Evolutionary conservation across 2,329 filamentous ascomycete genomes (phyloP).

Genomic region (Annulohypoxylon truncatum): DNA sequence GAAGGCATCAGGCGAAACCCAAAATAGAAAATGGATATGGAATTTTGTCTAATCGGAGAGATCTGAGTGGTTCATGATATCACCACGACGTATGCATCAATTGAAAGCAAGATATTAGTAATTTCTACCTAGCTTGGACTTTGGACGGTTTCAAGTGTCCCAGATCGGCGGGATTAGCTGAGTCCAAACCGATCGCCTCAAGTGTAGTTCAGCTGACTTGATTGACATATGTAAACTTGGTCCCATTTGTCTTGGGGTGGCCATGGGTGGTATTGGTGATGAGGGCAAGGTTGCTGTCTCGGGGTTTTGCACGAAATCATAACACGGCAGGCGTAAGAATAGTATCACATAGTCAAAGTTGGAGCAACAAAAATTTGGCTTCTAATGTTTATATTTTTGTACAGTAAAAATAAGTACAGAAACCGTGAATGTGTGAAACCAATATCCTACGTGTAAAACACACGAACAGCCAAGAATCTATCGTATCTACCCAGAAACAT

Average conservation of each 20-base stretch:
- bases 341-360: neutral
- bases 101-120: neutral
- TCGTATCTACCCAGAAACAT: neutral
- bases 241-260: neutral
- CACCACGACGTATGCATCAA: neutral
- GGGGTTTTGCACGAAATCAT: neutral
- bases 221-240: neutral
- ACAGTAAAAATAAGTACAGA: neutral
- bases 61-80: neutral
- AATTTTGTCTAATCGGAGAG: neutral
- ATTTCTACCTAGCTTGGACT: neutral
- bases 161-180: neutral
- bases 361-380: neutral
- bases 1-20: neutral
- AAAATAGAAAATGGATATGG: neutral
- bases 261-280: neutral
- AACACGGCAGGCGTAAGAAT: neutral
- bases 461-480: slow-evolving; percentile 6
- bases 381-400: neutral
- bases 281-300: neutral
- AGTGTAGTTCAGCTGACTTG: neutral
- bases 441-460: neutral
- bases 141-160: neutral
- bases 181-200: neutral
- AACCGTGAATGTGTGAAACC: neutral